Evolutionary conservation across 192 early-diverging fungal species (phyloP).

Genomic region (Coemansia sp.): DNA sequence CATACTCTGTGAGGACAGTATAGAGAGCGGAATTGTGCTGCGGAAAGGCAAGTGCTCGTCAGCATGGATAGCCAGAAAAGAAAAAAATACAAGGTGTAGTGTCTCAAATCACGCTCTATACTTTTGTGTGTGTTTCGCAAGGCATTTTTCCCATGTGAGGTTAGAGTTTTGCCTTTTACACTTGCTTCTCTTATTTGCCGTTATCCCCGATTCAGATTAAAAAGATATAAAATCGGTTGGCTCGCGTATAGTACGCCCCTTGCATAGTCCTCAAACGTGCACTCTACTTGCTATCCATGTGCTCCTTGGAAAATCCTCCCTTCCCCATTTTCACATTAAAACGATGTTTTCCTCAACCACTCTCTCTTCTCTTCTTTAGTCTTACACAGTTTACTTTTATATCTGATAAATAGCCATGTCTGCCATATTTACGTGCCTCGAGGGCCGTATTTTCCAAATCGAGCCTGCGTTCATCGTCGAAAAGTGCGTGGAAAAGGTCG

Average conservation of each 20-base stretch:
- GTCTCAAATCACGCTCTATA: not conserved
- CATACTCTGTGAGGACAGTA: not conserved
- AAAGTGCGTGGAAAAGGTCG: constrained; percentile 43
- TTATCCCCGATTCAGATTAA: not conserved
- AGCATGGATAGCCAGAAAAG: not conserved
- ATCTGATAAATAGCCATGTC: constrained; percentile 17
- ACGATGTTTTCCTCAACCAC: not conserved
- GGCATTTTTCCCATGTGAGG: not conserved
- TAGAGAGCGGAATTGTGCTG: not conserved
- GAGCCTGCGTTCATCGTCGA: constrained; percentile 48
- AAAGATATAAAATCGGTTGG: not conserved
- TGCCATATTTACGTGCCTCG: constrained; percentile 38
- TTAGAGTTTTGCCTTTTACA: not conserved
- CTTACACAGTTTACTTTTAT: not conserved
- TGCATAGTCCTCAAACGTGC: not conserved
- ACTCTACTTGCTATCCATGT: not conserved
- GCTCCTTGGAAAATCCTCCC: not conserved
- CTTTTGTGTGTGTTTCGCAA: too few relatives aligned
- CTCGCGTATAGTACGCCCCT: not conserved
- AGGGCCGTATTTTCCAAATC: constrained; percentile 46
- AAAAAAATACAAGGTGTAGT: not conserved
- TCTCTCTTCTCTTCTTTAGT: not conserved
- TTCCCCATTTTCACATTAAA: not conserved
- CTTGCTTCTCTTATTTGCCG: not conserved
- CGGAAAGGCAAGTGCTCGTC: not conserved